Evolutionary conservation across 345 rosid species (phyloP), one percentile per base, ranked within the genome.

Genomic region (Iberis pinnata): DNA sequence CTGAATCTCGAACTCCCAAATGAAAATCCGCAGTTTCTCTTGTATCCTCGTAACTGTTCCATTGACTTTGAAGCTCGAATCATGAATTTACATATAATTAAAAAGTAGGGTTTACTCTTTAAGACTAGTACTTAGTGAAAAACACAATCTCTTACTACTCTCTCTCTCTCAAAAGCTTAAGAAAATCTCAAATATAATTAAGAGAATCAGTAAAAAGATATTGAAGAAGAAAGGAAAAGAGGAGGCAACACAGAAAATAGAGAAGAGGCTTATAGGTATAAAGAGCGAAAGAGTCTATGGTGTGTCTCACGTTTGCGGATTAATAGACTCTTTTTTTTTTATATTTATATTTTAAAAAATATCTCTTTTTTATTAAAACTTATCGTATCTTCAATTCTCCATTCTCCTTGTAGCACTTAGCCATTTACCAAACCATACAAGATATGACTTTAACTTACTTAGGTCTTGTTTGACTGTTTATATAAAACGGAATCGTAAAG

Each of bases 261-360:
- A 18, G 4, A 18, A 22, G 56, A 48, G 50, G 58, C 17, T 39
- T n/a, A 46, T 18, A 14, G 15, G 12, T 29, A 60, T 13, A 24
- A 51, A n/a, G 61, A 60, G 66, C 60, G 67, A 53, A 68, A 68
- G 65, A 67, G 67, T 60, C 57, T 60, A 49, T 64, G 50, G 57
- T 65, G 70, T 65, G 47, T 49, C 67, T 68, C 72, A 68, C 66
- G 67, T 60, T 67, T 67, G 46, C 17, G 40, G 62, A 42, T 60
- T 61, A 68, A 68, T 49, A 60, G 52, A 54, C 58, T n/a, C 52
- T 54, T 19, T 47, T 53, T 46, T 20, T 53, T 15, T 43, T 24
- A 33, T 29, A 2, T 15, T 9, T 8, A 22, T 4, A 6, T 20
- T 32, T 32, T 13, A 12, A 31, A 1, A 43, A 13, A 18, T 4